Evolutionary conservation across 2,329 filamentous ascomycete species (phyloP), one percentile per base, ranked within the genome.

Genomic region (Davidsoniella eucalypti): DNA sequence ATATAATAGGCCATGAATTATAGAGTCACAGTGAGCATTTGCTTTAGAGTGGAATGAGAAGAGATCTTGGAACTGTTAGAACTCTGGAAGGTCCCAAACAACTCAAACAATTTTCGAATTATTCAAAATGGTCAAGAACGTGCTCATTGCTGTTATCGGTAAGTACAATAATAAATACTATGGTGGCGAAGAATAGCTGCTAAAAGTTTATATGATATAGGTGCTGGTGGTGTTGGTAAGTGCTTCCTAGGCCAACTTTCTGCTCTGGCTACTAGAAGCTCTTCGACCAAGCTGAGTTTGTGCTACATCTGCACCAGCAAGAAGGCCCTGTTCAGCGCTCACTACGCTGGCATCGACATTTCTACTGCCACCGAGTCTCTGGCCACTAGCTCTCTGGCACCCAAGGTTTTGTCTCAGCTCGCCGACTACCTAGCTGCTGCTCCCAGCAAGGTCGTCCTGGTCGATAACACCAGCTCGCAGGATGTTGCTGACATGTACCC

Each of bases 391-490:
- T 69, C 72, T 25, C 78, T 80, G 55, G 68, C 80, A 2, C 75
- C 86, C 8, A 75, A 85, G 16, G 67, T 76, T 37, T 72, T 87
- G 43, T 64, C 82, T 41, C 75, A 90, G 59, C 75, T 93, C 38
- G 76, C 82, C 56, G 77, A 82, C 33, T 93, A 86, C 66, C 80
- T 98, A 43, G 75, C 80, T 53, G 75, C 76, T 41, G 84, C 87
- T 1, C 87, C 87, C 2, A 77, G 79, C 54, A 85, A 84, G 62
- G 80, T 83, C 41, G 72, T 98, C 42, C 71, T 98, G 26, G 81
- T 98, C 56, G 92, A 98, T 73, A 96, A 96, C 70, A 98, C 92
- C 48, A 93, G 85, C 66, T 88, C 86, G 58, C 82, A 90, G 59
- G 80, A 84, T 56, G 74, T 98, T 26, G 92, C 90, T 45, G 76